Base-by-base conservation (phyloP, 2,329 filamentous ascomycete genomes). In the Calonectria fujianensis region DNA sequence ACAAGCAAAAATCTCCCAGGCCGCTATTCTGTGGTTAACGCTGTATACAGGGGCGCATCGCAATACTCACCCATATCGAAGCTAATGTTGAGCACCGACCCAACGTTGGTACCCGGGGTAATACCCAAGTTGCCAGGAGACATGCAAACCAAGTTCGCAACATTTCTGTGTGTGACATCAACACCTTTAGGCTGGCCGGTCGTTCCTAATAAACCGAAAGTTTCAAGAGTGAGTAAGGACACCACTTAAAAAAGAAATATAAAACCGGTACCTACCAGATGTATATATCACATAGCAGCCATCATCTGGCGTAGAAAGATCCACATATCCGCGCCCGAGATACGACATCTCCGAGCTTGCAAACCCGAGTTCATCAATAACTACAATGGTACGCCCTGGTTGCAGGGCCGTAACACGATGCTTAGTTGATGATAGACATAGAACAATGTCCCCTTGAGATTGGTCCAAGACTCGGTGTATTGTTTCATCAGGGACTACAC, bases 181-280 rank as follows among this genome's bases (percentile, higher is more conserved):
- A 92, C 90, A 1, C 90, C 90, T 78, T 92, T 92, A 2, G 90
- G 90, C 31, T 86, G 86, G 8, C 90, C 90, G 0, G 90, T 92
- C 18, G 90, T 92, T 50, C 85, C 85, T 86, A 71, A 27, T 29
- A 32, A 82, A 82, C 82, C 27, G 11, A 48, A 45, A 41, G 45
- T 48, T 68, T 76, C 32, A 74, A 54, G 59, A 20, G 41, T 20
- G n/a, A n/a, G 41, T 14, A 52, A 20, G 13, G 9, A 39, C 64
- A 11, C n/a, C n/a, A 54, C 31, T n/a, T 14, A 20, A 61, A 31
- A 24, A 13, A 48, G 9, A n/a, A 3, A 48, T 8, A 13, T 9
- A 37, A 48, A 16, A 35, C 16, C 24, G 14, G 27, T 37, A 74
- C 82, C 65, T 76, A 86, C 89, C 89, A 35, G 90, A 91, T 63